Base-by-base conservation (phyloP, 805 yeast species). In the Pichia cephalocereana region DNA sequence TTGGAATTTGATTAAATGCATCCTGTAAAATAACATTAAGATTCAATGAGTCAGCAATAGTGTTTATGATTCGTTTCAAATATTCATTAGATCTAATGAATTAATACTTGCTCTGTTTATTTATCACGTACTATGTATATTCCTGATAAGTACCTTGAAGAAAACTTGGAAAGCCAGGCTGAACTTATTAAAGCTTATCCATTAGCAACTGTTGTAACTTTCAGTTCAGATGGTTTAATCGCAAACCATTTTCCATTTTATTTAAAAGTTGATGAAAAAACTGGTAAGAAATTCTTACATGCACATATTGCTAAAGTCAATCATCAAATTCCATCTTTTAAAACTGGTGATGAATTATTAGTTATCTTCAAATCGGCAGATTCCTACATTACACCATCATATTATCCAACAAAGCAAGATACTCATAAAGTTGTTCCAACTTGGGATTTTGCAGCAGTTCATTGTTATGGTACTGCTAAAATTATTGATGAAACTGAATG, bases 371-470 rank as follows among this genome's bases (percentile, higher is more conserved):
- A 73, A 58, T 68, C 78, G 8, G 64, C 58, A 4, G 69, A 77
- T 55, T 63, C 77, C 0, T 82, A 82, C 57, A 72, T 81, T 23
- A 62, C 80, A 26, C 85, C 87, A 2, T 60, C 71, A 15, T 81
- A 80, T 72, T 82, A 82, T 56, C 75, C 78, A 8, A 68, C 71
- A 19, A 80, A 81, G 63, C 63, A 70, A 43, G 69, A 69, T 43
- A 76, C 82, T 32, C 82, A 78, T 52, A 80, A 79, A 57, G 71
- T 70, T 40, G 86, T 80, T n/a, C 85, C 86, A 17, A 81, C 86
- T 1, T 82, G 86, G 86, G 81, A 77, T 59, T 80, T 74, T 62
- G 78, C 76, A 2, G 63, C 76, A 5, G 79, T 75, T 32, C 85
- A 82, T 56, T 66, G 74, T 40, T 66, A 74, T 48, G 86, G 86